Base-by-base conservation (phyloP, 2,329 filamentous ascomycete genomes). In the Scytalidium sp. region DNA sequence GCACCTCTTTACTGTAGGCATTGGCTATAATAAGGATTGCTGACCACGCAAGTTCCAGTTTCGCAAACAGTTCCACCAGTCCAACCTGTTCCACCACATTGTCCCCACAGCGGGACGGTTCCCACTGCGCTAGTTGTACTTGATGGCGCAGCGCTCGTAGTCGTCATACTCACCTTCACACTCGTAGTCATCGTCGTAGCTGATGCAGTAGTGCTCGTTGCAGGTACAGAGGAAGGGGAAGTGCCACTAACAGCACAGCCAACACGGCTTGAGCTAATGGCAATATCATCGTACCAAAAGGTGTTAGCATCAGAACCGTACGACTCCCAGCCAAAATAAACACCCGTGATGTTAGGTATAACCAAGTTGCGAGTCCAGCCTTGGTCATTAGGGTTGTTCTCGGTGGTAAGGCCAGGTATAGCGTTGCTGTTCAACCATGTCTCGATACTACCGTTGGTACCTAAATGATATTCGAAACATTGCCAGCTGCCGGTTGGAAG, bases 291-390 rank as follows among this genome's bases (percentile, higher is more conserved):
- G 54, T 82, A 84, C 79, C 79, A 83, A 57, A 84, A 76, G 2
- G 81, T 84, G 64, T 84, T 84, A 2, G 70, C 66, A 52, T 80
- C 79, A 1, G 79, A 79, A 9, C 79, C 78, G 56, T 84, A 84
- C 3, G 75, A 78, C 70, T 84, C 81, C 80, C 81, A 84, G 0
- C 81, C 81, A 54, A 84, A 84, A 65, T 84, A 81, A 22, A 83
- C 67, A 7, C 62, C 79, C 0, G 75, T 75, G 48, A 81, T 67
- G 60, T 76, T 76, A 3, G 80, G 79, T 61, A 71, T 77, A 50
- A 71, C 61, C 27, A 54, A 63, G 60, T 74, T 74, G 45, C 75
- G 70, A 55, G 71, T 66, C 81, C 81, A 84, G 58, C 77, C 74
- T 1, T 63, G 71, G 2, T 73, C 75, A 58, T 82, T 79, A 40